Evolutionary conservation across 345 rosid genomes (phyloP).

Genomic region (Cardamine chenopodiifolia): DNA sequence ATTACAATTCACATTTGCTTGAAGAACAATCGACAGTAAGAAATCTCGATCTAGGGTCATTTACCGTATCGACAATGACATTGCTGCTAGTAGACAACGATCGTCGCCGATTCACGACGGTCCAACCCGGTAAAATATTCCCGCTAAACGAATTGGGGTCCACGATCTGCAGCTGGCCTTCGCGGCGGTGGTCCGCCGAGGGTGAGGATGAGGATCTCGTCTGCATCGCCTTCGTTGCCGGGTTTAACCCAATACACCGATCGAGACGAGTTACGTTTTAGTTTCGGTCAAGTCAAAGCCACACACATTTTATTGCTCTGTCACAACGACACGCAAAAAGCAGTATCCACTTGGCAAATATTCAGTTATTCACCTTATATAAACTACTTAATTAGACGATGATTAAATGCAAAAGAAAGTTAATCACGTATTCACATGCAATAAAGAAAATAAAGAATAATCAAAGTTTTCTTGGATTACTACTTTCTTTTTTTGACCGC

Average conservation of each 20-base stretch:
- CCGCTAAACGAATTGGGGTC: conserved; percentile 18
- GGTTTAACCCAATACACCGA: conserved; percentile 35
- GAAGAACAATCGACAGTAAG: not conserved
- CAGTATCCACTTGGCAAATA: conserved; percentile 22
- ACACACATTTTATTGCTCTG: not conserved
- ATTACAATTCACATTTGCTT: not conserved
- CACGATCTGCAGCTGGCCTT: conserved; percentile 40
- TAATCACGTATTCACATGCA: not conserved
- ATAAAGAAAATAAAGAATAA: not conserved
- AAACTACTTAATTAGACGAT: not conserved
- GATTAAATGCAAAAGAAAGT: not conserved
- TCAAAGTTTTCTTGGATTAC: not conserved
- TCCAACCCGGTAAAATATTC: conserved; percentile 11
- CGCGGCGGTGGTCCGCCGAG: conserved; percentile 5
- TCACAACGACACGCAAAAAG: conserved; percentile 25
- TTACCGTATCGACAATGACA: conserved; percentile 25
- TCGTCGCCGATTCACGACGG: conserved; percentile 25
- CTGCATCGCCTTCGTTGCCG: conserved; percentile 28
- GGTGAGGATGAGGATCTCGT: conserved; percentile 42
- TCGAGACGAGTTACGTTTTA: conserved; percentile 10
- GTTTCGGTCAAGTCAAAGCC: conserved; percentile 12
- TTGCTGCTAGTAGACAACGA: conserved; percentile 1
- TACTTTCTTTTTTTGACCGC: too few relatives aligned
- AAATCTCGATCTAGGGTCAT: not conserved
- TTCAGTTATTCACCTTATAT: not conserved